A percentile compares a stretch with the other conserved stretches of the same genome.
Conservation (phyloP, 2,329 filamentous ascomycete genomes). For the Tolypocladium tundrense region DNA sequence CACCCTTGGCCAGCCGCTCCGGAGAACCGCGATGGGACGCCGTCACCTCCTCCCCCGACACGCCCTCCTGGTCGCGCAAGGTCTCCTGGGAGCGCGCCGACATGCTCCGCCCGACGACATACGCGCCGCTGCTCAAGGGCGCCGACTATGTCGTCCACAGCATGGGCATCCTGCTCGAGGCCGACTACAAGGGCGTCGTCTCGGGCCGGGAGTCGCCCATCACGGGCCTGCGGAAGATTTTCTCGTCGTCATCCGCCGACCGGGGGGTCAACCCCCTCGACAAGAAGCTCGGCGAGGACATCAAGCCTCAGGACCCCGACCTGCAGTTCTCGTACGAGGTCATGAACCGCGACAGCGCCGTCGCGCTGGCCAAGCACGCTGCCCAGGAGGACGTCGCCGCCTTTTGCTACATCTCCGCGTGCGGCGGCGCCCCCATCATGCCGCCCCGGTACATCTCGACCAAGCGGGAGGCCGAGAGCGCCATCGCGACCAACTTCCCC, state of each 20-base stretch:
- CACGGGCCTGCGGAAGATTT: conserved; percentile 66
- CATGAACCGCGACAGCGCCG: conserved; percentile 89
- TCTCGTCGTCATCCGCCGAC: conserved; percentile 54
- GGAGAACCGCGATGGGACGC: conserved; percentile 79
- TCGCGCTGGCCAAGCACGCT: conserved; percentile 72
- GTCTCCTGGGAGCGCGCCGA: conserved; percentile 86
- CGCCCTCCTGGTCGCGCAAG: conserved; percentile 71
- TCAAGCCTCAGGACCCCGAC: conserved; percentile 55
- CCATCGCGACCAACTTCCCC: conserved; percentile 63
- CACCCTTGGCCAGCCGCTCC: conserved; percentile 55
- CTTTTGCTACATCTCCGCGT: conserved; percentile 85
- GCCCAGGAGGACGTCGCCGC: conserved; percentile 51
- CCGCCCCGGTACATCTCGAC: conserved; percentile 80
- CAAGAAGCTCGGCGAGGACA: conserved; percentile 44
- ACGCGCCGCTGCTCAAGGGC: conserved; percentile 62
- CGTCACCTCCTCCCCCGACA: conserved; percentile 57
- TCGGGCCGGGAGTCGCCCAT: conserved; percentile 76
- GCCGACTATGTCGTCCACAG: conserved; percentile 85
- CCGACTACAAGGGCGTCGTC: conserved; percentile 92
- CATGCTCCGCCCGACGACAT: conserved; percentile 73
- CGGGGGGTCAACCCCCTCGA: conserved; percentile 62
- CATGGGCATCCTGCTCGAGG: conserved; percentile 93
- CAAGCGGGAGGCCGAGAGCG: conserved; percentile 80
- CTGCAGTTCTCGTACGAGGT: conserved; percentile 88
- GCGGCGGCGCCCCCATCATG: conserved; percentile 73